Percentiles rank a stretch among this genome's conserved stretches.
phyloP scores from a whole-genome alignment of 768 basidiomycete genomes.

The Rhizopogon roseolus region DNA sequence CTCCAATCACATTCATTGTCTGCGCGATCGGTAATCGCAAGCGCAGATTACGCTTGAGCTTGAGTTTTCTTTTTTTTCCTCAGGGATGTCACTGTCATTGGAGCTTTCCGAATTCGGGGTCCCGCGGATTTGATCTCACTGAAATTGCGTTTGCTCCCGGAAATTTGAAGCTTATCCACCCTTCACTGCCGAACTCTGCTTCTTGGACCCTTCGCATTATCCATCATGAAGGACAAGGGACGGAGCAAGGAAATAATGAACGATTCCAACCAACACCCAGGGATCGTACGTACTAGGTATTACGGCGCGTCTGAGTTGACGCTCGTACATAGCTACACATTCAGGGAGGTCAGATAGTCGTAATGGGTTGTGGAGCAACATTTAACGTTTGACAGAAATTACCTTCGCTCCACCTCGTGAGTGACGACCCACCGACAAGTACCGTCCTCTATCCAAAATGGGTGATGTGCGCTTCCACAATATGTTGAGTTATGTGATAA shows the following conservation, averaged over 20 bases:
- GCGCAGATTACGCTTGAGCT: background rate
- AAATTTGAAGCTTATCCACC: background rate
- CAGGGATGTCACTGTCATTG: background rate
- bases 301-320: background rate
- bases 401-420: constrained; percentile 12
- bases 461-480: constrained; percentile 3
- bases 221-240: background rate
- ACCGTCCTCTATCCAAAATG: constrained; percentile 3
- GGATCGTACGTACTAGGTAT: background rate
- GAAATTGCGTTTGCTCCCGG: background rate
- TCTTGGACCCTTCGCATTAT: background rate
- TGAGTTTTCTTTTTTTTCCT: background rate
- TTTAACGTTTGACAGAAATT: background rate
- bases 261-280: too few species aligned
- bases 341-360: background rate
- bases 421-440: background rate
- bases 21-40: background rate
- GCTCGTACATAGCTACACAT: background rate
- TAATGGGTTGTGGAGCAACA: background rate
- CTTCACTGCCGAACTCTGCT: background rate
- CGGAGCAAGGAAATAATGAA: background rate
- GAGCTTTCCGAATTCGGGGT: background rate
- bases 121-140: background rate
- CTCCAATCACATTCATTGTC: background rate
- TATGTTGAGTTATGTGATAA: background rate